A percentile compares a stretch with the other conserved stretches of the same genome.
Evolutionary conservation across 192 early-diverging fungal species (phyloP).

Genomic region (Podila epicladia): DNA sequence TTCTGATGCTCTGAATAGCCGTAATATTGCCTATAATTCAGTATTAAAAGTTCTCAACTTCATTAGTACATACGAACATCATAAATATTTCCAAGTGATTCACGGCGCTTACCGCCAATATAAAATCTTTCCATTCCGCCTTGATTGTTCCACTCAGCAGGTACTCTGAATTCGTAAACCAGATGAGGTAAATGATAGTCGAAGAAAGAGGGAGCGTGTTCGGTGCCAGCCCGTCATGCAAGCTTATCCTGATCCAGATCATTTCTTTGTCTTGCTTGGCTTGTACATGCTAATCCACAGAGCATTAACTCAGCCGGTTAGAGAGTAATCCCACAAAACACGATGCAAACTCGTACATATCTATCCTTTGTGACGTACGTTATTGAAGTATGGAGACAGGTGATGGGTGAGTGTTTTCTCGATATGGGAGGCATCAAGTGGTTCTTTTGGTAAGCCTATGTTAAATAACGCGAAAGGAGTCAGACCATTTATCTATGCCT

Average conservation of each 20-base stretch:
- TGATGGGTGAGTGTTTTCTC: slow-evolving; percentile 28
- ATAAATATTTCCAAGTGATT: no score
- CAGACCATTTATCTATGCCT: neutral
- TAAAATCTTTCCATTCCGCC: slow-evolving; percentile 47
- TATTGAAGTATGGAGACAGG: slow-evolving; percentile 43
- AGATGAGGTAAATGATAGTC: slow-evolving; percentile 52
- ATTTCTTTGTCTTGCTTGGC: slow-evolving; percentile 22
- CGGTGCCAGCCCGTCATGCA: slow-evolving; percentile 53
- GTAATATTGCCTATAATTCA: slow-evolving; percentile 33
- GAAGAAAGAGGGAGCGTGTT: slow-evolving; percentile 39
- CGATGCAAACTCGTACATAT: neutral
- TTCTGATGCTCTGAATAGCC: slow-evolving; percentile 38
- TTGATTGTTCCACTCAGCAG: slow-evolving; percentile 47
- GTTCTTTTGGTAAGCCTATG: neutral
- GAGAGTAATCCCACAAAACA: neutral
- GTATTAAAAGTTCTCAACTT: neutral
- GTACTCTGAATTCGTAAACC: slow-evolving; percentile 54
- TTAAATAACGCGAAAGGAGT: neutral
- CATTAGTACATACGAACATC: neutral
- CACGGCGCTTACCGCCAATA: slow-evolving; percentile 41
- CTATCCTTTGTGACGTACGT: slow-evolving; percentile 17
- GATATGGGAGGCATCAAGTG: slow-evolving; percentile 18
- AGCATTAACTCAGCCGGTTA: neutral
- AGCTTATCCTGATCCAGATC: slow-evolving; percentile 57
- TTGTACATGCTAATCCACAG: slow-evolving; percentile 35